Evolutionary conservation across 2,329 filamentous ascomycete genomes (phyloP), one percentile per base, ranked within the genome.

Genomic region (Penicillium italicum): DNA sequence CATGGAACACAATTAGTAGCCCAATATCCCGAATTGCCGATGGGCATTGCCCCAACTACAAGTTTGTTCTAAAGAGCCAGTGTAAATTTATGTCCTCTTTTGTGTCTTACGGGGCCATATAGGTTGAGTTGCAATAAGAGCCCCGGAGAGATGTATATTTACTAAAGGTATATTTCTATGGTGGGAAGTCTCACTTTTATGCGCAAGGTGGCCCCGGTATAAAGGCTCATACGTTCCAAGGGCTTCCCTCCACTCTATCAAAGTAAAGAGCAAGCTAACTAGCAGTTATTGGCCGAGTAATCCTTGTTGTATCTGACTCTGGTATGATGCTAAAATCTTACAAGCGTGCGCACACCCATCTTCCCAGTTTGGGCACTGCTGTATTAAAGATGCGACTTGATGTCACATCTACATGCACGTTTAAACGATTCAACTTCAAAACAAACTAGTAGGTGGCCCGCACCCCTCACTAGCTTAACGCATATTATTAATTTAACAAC

Each of bases 371-470:
- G 28, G 52, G 46, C 31, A 54, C 45, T 10, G 5, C 18, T 43
- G 52, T 45, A 50, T 54, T 24, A 14, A 54, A 31, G 20, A 49
- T 54, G 28, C 18, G 28, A 41, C 36, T 42, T 28, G n/a, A 50
- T 43, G 52, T 38, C 24, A 50, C 52, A 50, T 43, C n/a, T 54
- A 30, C 16, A 36, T 42, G 20, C 36, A 52, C 18, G 4, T 37
- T 33, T 8, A 16, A 31, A 24, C 7, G 5, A 38, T 38, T 9
- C 26, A 40, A 52, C 8, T n/a, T 14, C 10, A 9, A 20, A 16
- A 20, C 5, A 30, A 40, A 22, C 12, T 22, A 30, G 14, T 18
- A 11, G 33, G 24, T 30, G 34, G n/a, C 12, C 24, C 3, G 24
- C 24, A 30, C 46, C 24, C 16, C 33, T 36, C 24, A 22, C 33